Evolutionary conservation across 306 rosid species (phyloP).

Genomic region (Medicago ruthenica): DNA sequence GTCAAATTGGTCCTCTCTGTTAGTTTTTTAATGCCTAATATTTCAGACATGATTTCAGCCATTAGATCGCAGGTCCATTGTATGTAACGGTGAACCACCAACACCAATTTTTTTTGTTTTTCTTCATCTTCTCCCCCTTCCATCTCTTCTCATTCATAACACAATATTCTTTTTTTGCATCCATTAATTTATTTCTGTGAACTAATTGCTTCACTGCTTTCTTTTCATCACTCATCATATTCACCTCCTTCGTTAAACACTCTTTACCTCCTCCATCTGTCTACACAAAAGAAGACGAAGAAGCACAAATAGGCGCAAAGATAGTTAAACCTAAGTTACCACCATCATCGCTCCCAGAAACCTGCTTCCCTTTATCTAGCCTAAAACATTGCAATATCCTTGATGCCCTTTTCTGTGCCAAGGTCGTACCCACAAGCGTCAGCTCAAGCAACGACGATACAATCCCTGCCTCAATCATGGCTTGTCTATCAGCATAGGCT

Average conservation of each 20-base stretch:
- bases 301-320: constrained; percentile 81
- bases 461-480: constrained; percentile 92
- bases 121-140: no score
- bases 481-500: constrained; percentile 76
- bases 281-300: constrained; percentile 64
- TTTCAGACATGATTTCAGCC: no score
- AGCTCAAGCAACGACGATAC: constrained; percentile 81
- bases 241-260: constrained; percentile 62
- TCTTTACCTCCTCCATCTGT: constrained; percentile 49
- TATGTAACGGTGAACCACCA: no score
- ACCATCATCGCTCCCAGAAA: constrained; percentile 56
- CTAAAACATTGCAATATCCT: constrained; percentile 85
- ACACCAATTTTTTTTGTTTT: no score
- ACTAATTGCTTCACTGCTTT: constrained; percentile 94
- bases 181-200: no score
- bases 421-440: constrained; percentile 82
- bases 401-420: constrained; percentile 97
- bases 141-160: no score
- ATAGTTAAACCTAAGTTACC: constrained; percentile 62
- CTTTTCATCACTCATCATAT: constrained; percentile 86
- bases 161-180: no score
- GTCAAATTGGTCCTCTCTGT: no score
- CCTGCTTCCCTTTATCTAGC: constrained; percentile 78
- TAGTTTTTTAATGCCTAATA: no score
- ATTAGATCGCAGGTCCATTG: no score